Evolutionary conservation across 2,329 filamentous ascomycete genomes (phyloP), one percentile per base, ranked within the genome.

Genomic region (Diaporthe eres): DNA sequence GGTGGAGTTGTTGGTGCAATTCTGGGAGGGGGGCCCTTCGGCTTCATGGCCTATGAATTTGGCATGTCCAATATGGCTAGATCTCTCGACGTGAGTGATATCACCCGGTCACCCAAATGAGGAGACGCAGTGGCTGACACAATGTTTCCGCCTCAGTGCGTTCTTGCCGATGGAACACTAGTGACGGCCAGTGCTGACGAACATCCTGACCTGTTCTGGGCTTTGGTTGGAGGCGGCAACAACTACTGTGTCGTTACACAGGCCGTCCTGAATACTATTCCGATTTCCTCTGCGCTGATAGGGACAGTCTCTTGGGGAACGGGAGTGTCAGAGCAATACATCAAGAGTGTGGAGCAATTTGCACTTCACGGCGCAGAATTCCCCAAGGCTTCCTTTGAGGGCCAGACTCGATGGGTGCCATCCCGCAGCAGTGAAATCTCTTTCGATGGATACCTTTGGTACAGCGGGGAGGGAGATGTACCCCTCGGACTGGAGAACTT

Each of bases 211-310:
- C 73, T 83, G 2, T 82, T 82, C 74, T 79, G 78, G 34, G 81
- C 80, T 6, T 74, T 84, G 76, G 75, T 80, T 77, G 72, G 79
- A 65, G 72, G 72, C 37, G 63, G 63, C 53, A 79, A 77, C 65
- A 84, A 83, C 61, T 81, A 83, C 58, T 82, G 80, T 9, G 81
- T 83, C 31, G 80, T 83, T 0, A 83, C 82, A 8, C 77, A 63
- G 31, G 82, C 81, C 72, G 79, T 80, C 39, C 74, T 81, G 31
- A 79, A 80, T 44, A 81, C 78, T 28, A 17, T 74, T 37, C 47
- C 70, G 0, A 39, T 58, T 15, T 51, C 49, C 1, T n/a, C 49
- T 51, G 49, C n/a, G 9, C 22, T n/a, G 22, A 51, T 51, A n/a
- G 49, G 49, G 12, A n/a, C 49, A 10, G 49, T 51, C 12, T 51